Conservation (phyloP, 2,329 filamentous ascomycete genomes). For the Chaetomiaceae sp. region DNA sequence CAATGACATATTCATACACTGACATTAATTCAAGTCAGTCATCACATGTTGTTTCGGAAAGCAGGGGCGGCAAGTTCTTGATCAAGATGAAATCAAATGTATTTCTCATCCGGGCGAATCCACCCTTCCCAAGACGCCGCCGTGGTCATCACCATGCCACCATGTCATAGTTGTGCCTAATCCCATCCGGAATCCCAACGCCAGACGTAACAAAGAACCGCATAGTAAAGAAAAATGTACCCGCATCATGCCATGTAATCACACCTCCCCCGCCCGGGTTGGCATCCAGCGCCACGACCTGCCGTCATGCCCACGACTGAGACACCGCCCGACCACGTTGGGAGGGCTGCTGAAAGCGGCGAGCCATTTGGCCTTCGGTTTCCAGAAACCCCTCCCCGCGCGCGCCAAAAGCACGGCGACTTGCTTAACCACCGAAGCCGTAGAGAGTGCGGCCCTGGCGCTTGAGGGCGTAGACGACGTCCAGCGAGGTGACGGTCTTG, state of each 20-base stretch:
- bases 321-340: too few relatives aligned
- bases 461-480: constrained; percentile 65
- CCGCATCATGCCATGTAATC: constrained; percentile 10
- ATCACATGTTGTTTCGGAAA: neutral
- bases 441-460: constrained; percentile 73
- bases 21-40: too few relatives aligned
- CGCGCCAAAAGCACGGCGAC: too few relatives aligned
- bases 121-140: constrained; percentile 21
- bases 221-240: constrained; percentile 4
- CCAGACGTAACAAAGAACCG: constrained; percentile 15
- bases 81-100: constrained; percentile 18
- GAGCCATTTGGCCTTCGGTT: too few relatives aligned
- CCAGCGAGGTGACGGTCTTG: constrained; percentile 70
- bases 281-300: too few relatives aligned
- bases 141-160: constrained; percentile 19
- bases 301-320: too few relatives aligned
- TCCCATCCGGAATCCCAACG: constrained; percentile 17
- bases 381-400: too few relatives aligned
- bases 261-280: neutral
- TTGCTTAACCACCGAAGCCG: constrained; percentile 82
- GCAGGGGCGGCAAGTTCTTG: neutral
- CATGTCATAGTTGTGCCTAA: constrained; percentile 12
- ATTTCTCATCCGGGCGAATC: constrained; percentile 16
- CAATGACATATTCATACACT: too few relatives aligned
- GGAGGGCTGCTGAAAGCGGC: too few relatives aligned